Base-by-base conservation (phyloP, 2,329 filamentous ascomycete species). In the Coniochaeta prunicola region DNA sequence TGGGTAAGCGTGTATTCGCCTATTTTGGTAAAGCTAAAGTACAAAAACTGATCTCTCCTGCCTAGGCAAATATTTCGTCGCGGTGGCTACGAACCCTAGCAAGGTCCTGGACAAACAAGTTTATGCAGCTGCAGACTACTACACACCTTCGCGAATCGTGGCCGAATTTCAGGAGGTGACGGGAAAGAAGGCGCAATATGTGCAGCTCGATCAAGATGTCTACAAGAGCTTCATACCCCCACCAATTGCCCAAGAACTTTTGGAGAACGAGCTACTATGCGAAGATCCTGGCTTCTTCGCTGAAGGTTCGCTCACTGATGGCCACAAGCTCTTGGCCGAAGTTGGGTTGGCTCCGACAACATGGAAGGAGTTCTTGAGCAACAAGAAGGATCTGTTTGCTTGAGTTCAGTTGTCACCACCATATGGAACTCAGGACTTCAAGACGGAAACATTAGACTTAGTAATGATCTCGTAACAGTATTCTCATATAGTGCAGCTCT, bases 201-300 rank as follows among this genome's bases (percentile, higher is more conserved):
- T 62, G 3, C 65, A 73, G 36, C 60, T 76, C 4, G 60, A 71
- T 0, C 63, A 68, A 2, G 70, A 76, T 0, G 59, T 62, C 1
- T 79, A 71, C 61, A 72, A 73, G 62, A 67, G 68, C 0, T 73
- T 71, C 58, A 56, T 77, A 58, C 61, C 4, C 33, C 68, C 7
- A 67, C 68, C 0, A 63, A 72, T 67, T 13, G 65, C 61, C 6
- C 61, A 64, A 56, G 76, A 78, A 61, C 53, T 78, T 62, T 59
- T 74, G 13, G 75, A 78, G 66, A 78, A 76, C 59, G 70, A 76
- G 67, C 62, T 71, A n/a, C 65, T 78, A 8, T 60, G 77, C n/a
- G 68, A 72, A 31, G 70, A 73, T 19, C 74, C 71, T 4, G 75
- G 75, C 1, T 78, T 77, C 61, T 78, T 73, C 34, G 71, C 59